Conservation (phyloP, 495 filamentous ascomycete species). For the Daldinia vernicosa region DNA sequence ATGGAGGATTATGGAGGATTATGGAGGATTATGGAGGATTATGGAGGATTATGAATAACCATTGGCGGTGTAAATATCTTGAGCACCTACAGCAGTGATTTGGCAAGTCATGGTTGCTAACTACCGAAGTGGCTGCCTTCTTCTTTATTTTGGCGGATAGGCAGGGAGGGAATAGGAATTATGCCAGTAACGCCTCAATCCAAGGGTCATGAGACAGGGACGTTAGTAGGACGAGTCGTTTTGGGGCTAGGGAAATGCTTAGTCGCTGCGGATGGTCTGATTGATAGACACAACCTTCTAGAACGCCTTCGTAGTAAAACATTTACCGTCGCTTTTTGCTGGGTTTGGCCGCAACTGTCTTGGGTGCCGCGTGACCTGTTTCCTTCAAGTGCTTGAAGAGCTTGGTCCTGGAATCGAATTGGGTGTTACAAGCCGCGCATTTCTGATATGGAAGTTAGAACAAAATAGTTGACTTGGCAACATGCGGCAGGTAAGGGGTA, state of each 20-base stretch:
- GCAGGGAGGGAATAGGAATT: neutral
- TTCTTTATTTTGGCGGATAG: neutral
- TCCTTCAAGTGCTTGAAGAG: conserved; percentile 80
- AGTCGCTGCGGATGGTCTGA: neutral
- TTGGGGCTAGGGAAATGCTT: conserved; percentile 13
- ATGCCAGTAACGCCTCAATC: neutral
- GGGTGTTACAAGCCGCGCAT: conserved; percentile 68
- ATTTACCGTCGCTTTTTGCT: conserved; percentile 52
- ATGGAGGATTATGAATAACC: conserved; percentile 16
- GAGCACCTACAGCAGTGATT: conserved; percentile 25
- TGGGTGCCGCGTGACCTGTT: conserved; percentile 64
- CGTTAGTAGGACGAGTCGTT: neutral
- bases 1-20: conserved; percentile 16
- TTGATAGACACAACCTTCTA: conserved; percentile 10
- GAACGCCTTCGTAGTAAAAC: conserved; percentile 1
- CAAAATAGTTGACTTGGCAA: conserved; percentile 1
- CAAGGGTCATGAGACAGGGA: neutral
- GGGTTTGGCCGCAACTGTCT: conserved; percentile 42
- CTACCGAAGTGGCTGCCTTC: neutral
- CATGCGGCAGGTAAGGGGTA: too few relatives aligned
- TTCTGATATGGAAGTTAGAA: conserved; percentile 46
- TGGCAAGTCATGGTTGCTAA: conserved; percentile 10
- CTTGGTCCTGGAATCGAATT: conserved; percentile 72
- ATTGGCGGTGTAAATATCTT: conserved; percentile 36
- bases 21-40: too few relatives aligned